These are phyloP conservation scores for Parathielavia appendiculata DNA, from an alignment of 495 filamentous ascomycete species.

Conservation along the genomic window DNA sequence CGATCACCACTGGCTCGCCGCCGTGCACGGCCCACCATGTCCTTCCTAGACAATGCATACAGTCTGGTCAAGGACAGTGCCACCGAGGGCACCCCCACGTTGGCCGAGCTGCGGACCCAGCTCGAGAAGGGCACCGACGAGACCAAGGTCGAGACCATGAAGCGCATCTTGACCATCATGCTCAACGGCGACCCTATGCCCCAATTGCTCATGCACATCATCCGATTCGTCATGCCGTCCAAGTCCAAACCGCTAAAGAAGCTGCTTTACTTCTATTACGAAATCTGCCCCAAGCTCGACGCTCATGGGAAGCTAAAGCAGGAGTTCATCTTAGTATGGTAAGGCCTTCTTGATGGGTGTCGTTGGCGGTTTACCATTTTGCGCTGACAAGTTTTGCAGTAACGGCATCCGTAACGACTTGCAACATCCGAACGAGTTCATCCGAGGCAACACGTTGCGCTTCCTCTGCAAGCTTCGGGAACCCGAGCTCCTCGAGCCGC, in stretches of 20 bases:
- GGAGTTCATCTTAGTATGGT: constrained; percentile 99
- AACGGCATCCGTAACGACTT: constrained; percentile 98
- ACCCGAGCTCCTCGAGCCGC: constrained; percentile 90
- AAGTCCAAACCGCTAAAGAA: constrained; percentile 97
- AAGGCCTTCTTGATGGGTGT: constrained; percentile 32
- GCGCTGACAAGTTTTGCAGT: constrained; percentile 44
- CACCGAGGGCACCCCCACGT: constrained; percentile 73
- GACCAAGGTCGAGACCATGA: constrained; percentile 96
- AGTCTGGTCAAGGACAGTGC: constrained; percentile 95
- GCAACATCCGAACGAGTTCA: constrained; percentile 97
- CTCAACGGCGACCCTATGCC: constrained; percentile 97
- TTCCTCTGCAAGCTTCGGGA: constrained; percentile 97
- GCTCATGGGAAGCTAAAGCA: constrained; percentile 90
- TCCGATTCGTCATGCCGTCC: constrained; percentile 98
- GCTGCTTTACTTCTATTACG: constrained; percentile 97
- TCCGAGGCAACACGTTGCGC: constrained; percentile 90
- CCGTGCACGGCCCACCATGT: constrained; percentile 60
- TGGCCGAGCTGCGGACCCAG: constrained; percentile 87
- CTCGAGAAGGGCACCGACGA: constrained; percentile 98
- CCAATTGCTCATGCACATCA: constrained; percentile 96
- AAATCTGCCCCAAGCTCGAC: constrained; percentile 96
- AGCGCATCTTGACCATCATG: constrained; percentile 93
- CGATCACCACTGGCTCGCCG: constrained; percentile 11
- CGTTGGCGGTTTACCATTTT: not conserved
- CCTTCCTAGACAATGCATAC: constrained; percentile 90